Conservation (phyloP, 1,284 basidiomycete species). For the Cryptococcus floricola region DNA sequence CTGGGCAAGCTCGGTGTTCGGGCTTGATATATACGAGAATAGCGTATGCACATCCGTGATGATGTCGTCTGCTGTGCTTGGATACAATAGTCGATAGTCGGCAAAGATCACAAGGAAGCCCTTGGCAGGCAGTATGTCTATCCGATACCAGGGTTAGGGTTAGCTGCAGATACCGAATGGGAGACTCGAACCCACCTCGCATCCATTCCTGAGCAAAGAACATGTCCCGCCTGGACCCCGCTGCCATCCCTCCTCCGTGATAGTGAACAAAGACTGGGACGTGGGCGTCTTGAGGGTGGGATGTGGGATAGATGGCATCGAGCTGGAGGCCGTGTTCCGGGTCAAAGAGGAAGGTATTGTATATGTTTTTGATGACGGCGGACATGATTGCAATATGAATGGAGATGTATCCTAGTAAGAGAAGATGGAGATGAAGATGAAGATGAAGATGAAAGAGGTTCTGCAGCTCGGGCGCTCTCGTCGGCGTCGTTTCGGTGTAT, state of each 20-base stretch:
- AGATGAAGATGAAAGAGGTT: too few relatives aligned
- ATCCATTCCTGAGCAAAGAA: slow-evolving; percentile 1
- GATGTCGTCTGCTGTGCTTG: slow-evolving; percentile 7
- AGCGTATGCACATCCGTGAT: slow-evolving; percentile 7
- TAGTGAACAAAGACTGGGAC: background rate
- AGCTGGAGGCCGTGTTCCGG: slow-evolving; percentile 1
- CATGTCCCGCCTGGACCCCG: too few relatives aligned
- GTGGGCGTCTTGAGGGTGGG: too few relatives aligned
- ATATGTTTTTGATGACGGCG: too few relatives aligned
- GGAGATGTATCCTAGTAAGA: too few relatives aligned
- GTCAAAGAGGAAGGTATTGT: slow-evolving; percentile 5
- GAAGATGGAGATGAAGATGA: too few relatives aligned
- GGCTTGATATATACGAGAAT: slow-evolving; percentile 9
- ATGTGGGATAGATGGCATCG: slow-evolving; percentile 3
- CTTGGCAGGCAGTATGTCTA: too few relatives aligned
- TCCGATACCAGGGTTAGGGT: background rate
- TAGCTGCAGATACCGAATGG: background rate
- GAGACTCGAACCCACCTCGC: background rate
- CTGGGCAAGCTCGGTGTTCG: background rate
- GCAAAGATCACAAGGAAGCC: slow-evolving; percentile 8
- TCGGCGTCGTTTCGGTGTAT: too few relatives aligned
- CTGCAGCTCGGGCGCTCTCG: too few relatives aligned
- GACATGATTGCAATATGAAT: too few relatives aligned
- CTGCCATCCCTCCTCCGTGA: too few relatives aligned
- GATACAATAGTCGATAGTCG: slow-evolving; percentile 11